phyloP scores from a whole-genome alignment of 805 yeast species.

The Spathaspora hagerdaliae region DNA sequence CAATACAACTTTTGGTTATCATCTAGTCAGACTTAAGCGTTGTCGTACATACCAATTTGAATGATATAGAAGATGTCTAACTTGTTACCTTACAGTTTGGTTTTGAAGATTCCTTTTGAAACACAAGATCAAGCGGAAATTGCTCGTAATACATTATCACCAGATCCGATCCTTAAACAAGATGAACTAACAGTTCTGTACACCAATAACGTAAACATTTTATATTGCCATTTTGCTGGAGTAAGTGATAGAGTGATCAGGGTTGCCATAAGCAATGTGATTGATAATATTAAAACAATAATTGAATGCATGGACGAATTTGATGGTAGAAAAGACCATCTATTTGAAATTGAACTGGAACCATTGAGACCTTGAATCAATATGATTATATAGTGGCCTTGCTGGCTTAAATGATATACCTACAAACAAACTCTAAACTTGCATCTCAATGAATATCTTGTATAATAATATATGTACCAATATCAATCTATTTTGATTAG shows the following conservation, averaged over 20 bases:
- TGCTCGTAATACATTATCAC: constrained; percentile 57
- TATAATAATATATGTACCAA: too few relatives aligned
- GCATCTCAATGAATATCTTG: too few relatives aligned
- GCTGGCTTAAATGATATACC: too few relatives aligned
- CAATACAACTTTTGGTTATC: too few relatives aligned
- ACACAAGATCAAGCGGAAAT: constrained; percentile 55
- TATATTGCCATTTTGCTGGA: constrained; percentile 53
- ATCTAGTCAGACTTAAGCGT: too few relatives aligned
- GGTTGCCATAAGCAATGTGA: constrained; percentile 77
- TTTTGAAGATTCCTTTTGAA: constrained; percentile 62
- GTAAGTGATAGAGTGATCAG: constrained; percentile 71
- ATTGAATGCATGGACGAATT: constrained; percentile 79
- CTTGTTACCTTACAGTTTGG: constrained; percentile 10
- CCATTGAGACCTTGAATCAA: too few relatives aligned
- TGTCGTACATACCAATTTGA: too few relatives aligned
- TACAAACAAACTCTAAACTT: too few relatives aligned
- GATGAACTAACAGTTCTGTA: constrained; percentile 56
- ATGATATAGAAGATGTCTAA: neutral
- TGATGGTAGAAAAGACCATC: constrained; percentile 33
- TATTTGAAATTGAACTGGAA: constrained; percentile 10
- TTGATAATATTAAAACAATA: constrained; percentile 73
- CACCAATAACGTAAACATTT: constrained; percentile 23
- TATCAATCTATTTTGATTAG: too few relatives aligned
- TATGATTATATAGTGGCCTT: too few relatives aligned
- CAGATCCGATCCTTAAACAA: constrained; percentile 79